Evolutionary conservation across 257 asterid species (phyloP), one percentile per base, ranked within the genome.

Genomic region (Plectranthus barbatus): DNA sequence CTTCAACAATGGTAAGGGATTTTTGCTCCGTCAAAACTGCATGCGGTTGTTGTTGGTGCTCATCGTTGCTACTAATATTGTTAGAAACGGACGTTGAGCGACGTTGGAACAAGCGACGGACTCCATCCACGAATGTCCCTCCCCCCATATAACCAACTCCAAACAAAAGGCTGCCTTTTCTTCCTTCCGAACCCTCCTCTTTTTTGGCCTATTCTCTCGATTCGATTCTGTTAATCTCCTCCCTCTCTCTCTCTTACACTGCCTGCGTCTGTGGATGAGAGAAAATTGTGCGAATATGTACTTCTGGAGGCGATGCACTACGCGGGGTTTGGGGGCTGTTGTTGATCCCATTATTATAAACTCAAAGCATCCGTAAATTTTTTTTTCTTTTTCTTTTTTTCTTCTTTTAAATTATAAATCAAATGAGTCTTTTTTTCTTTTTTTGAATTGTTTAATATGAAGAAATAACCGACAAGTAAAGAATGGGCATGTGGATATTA

Each of bases 91-190:
- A 60, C 17, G 78, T 36, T 26, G 78, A 34, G 68, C 82, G 80
- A 66, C 92, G 79, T 14, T 84, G 91, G 56, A 86, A 89, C 91
- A 76, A 83, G 66, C 85, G 87, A 83, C 95, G 88, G 79, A 92
- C 85, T 45, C 86, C 88, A 60, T 89, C 96, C 91, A 92, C 95
- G 64, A 92, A 89, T 74, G 95, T 70, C 64, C 91, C 87, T 55
- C 95, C 95, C 78, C 98, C 97, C 96, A 88, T 91, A 84, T 73
- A 82, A 71, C 75, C 49, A 47, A 68, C 64, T 31, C 60, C 20
- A 51, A 11, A 33, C 57, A 59, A 21, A 18, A 46, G 41, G n/a
- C 60, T 31, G 36, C 69, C 53, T 20, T 66, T 64, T 23, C 50
- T 53, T 45, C 31, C 29, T 39, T 61, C 46, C 19, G 2, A 56